These are phyloP conservation scores for Hypoxylon sp. DNA, from an alignment of 2,329 filamentous ascomycete species.

Conservation along the genomic window DNA sequence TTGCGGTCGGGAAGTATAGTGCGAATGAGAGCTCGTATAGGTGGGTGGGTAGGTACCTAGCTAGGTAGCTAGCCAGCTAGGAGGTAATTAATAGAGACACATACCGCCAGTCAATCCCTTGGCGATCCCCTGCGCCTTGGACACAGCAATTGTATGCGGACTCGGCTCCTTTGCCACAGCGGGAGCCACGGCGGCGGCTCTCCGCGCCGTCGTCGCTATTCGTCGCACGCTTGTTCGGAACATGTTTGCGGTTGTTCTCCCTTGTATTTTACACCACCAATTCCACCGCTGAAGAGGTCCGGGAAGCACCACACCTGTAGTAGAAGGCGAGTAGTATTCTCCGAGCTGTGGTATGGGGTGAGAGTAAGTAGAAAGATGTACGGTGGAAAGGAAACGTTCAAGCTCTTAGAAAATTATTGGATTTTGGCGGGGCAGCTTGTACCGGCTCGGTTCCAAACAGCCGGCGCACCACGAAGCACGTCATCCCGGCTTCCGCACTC, in stretches of 20 bases:
- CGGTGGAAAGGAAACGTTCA: constrained; percentile 1
- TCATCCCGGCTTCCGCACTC: constrained; percentile 48
- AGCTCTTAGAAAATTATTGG: constrained; percentile 34
- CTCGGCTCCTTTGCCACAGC: constrained; percentile 59
- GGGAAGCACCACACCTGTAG: background rate
- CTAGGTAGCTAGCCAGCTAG: background rate
- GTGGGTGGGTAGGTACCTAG: background rate
- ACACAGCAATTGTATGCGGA: constrained; percentile 78
- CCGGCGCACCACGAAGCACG: constrained; percentile 46
- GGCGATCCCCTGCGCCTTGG: constrained; percentile 83
- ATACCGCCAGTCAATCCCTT: constrained; percentile 86
- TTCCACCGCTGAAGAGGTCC: background rate
- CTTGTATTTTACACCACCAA: background rate
- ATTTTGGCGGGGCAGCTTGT: constrained; percentile 44
- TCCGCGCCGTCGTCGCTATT: constrained; percentile 74
- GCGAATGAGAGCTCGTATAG: background rate
- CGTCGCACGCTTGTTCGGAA: constrained; percentile 77
- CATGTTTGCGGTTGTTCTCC: constrained; percentile 65
- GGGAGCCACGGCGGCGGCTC: constrained; percentile 60
- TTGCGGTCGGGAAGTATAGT: background rate
- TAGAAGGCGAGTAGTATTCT: background rate
- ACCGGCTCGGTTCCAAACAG: constrained; percentile 40
- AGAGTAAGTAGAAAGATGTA: constrained; percentile 3
- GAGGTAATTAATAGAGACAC: constrained; percentile 45
- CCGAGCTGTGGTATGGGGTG: background rate